Base-by-base conservation (phyloP, 257 asterid genomes). In the Nicotiana paniculata region DNA sequence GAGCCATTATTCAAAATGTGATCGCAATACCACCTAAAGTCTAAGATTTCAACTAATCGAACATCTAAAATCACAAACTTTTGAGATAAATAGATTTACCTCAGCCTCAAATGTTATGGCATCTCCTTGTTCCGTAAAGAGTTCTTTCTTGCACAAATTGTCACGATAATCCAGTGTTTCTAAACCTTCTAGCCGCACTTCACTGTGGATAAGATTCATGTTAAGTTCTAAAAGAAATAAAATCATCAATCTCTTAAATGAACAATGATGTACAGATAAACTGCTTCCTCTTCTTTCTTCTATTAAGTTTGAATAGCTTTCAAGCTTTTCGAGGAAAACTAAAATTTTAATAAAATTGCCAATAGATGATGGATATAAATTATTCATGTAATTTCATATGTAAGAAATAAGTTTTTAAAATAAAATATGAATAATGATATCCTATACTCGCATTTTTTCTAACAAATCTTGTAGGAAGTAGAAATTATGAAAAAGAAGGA, bases 21-120 rank as follows among this genome's bases (percentile, higher is more conserved):
- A 5, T 43, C 37, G 13, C 13, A 24, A 43, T 43, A 46, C 59
- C 59, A 21, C 12, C 79, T 9, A 48, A 43, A 13, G 4, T 46
- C 26, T 74, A 37, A 74, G 15, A 48, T 74, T 48, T 48, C 15
- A 24, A 74, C 79, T 74, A 74, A 74, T 24, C 15, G 79, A 74
- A 74, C 37, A 48, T 48, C 79, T 26, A 13, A 24, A 21, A 72
- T 46, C n/a, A 24, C 78, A 72, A 30, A 5, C 78, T 72, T 72
- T 72, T 72, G 59, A 72, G 59, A 12, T 72, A 12, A 46, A 70
- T 43, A 72, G 33, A 46, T 82, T 81, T 85, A 94, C 99, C 98
- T 96, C 98, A 3, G 95, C 89, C 84, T 96, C 99, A 85, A 96
- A 94, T 76, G 99, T 96, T 59, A 96, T 70, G 79, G 99, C 99